These are phyloP conservation scores for Dictyostelium intermedium DNA, from an alignment of 78 protist species.

Conservation along the genomic window DNA sequence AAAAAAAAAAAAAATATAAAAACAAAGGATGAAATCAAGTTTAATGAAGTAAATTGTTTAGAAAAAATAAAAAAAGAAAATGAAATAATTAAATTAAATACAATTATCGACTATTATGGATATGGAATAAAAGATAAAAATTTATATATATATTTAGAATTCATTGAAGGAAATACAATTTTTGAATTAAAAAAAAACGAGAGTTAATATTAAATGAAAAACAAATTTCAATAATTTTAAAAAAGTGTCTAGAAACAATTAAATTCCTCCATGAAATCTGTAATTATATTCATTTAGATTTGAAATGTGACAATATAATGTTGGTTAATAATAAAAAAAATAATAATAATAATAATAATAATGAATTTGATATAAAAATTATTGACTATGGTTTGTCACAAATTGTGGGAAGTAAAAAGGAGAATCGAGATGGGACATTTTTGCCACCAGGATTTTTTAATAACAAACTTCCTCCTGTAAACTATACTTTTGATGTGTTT, in stretches of 20 bases:
- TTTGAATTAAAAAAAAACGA: neutral
- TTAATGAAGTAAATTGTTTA: neutral
- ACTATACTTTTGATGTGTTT: neutral
- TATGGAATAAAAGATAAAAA: neutral
- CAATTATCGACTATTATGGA: neutral
- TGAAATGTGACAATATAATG: neutral
- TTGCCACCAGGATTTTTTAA: neutral
- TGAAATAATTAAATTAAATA: neutral
- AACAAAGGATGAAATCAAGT: neutral
- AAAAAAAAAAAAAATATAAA: too few relatives aligned
- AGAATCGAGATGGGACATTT: neutral
- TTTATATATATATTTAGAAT: neutral
- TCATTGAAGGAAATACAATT: neutral
- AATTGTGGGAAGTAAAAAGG: neutral
- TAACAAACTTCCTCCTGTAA: too few relatives aligned
- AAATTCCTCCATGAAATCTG: neutral
- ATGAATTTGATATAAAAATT: neutral
- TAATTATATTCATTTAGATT: neutral
- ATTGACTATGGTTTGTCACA: neutral
- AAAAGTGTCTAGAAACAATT: neutral
- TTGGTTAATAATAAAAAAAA: too few relatives aligned
- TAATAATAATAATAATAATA: too few relatives aligned
- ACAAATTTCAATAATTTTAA: too few relatives aligned
- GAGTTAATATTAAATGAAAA: neutral
- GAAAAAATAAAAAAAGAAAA: neutral